phyloP scores from a whole-genome alignment of 768 basidiomycete genomes.

The Filobasidium floriforme region DNA sequence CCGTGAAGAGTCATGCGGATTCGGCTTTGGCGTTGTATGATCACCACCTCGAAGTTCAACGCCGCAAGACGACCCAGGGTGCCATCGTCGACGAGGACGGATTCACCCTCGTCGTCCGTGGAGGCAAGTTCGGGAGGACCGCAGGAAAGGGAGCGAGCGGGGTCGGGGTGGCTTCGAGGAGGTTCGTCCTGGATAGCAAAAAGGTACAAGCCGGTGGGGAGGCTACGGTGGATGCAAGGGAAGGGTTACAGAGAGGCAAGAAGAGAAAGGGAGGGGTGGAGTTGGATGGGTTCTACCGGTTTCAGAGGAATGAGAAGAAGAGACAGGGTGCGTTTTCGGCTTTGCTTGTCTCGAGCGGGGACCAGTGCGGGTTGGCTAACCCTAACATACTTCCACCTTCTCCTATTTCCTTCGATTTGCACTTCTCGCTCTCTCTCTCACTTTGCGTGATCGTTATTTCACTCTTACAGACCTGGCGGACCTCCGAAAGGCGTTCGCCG shows the following conservation, averaged over 20 bases:
- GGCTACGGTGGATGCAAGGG: conserved; percentile 23
- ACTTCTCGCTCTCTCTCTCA: conserved; percentile 28
- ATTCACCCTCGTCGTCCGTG: conserved; percentile 86
- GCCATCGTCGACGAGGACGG: conserved; percentile 90
- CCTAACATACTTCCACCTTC: neutral
- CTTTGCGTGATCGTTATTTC: too few species aligned
- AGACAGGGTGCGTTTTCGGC: conserved; percentile 57
- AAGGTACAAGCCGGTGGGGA: conserved; percentile 17
- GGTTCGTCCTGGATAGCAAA: conserved; percentile 46
- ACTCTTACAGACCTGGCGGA: conserved; percentile 52
- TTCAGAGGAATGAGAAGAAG: conserved; percentile 85
- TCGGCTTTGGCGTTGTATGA: conserved; percentile 70
- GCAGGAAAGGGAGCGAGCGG: conserved; percentile 79
- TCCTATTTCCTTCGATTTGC: neutral
- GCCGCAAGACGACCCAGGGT: conserved; percentile 48
- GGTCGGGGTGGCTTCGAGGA: conserved; percentile 58
- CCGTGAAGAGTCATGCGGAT: conserved; percentile 71
- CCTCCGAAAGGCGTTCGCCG: conserved; percentile 71
- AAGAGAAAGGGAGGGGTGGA: conserved; percentile 55
- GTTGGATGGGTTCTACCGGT: conserved; percentile 65
- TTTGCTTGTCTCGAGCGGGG: neutral
- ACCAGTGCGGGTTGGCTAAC: neutral
- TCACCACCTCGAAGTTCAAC: conserved; percentile 49
- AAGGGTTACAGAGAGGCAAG: conserved; percentile 56
- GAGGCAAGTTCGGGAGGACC: conserved; percentile 80